Evolutionary conservation across 768 basidiomycete species (phyloP).

Genomic region (Cystobasidium ongulense): DNA sequence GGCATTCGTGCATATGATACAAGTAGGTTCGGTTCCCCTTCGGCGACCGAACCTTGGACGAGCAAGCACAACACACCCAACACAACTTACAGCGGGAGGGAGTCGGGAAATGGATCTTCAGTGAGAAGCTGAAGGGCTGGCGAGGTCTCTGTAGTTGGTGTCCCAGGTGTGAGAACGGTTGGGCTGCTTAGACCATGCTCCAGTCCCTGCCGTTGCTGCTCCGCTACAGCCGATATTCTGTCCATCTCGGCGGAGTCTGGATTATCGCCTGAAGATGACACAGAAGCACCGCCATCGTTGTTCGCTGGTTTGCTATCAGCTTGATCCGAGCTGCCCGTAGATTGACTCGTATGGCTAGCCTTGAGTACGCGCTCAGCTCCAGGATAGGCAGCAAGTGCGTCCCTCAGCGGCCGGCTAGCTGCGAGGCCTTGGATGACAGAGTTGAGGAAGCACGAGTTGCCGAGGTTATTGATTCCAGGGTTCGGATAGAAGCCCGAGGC

Average conservation of each 20-base stretch:
- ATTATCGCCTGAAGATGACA: background rate
- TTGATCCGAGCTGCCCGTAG: background rate
- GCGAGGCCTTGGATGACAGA: slow-evolving; percentile 29
- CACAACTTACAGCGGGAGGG: slow-evolving; percentile 10
- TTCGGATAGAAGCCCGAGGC: background rate
- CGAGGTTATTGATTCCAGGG: slow-evolving; percentile 26
- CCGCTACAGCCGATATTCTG: background rate
- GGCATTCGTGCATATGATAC: background rate
- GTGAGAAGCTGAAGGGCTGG: slow-evolving; percentile 19
- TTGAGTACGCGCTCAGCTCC: slow-evolving; percentile 10
- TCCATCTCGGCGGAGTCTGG: background rate
- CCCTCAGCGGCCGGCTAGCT: slow-evolving; percentile 1
- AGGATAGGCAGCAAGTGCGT: slow-evolving; percentile 23
- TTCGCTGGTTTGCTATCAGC: background rate
- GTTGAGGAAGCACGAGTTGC: slow-evolving; percentile 33
- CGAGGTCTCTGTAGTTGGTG: slow-evolving; percentile 20
- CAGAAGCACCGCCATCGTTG: background rate
- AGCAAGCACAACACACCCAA: background rate
- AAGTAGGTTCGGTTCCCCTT: background rate
- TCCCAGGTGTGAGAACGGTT: background rate
- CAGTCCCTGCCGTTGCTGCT: background rate
- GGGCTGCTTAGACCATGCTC: background rate
- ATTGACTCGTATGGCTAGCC: background rate
- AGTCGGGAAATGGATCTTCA: slow-evolving; percentile 25
- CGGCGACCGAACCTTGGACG: background rate